Conservation (phyloP, 148 eudicot genomes). For the Silene conica region DNA sequence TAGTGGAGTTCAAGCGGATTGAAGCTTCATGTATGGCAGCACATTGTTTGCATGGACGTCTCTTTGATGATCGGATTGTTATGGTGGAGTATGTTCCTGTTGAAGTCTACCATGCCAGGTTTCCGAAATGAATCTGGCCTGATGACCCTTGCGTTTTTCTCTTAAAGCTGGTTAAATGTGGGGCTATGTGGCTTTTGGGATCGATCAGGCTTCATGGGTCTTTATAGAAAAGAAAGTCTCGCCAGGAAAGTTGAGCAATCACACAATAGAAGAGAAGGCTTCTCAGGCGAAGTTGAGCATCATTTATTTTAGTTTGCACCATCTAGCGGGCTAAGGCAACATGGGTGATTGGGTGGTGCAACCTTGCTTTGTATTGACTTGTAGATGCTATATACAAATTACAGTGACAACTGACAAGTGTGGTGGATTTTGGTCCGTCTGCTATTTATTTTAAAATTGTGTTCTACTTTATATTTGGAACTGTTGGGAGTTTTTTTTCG, state of each 20-base stretch:
- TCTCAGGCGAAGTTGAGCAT: neutral
- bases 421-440: neutral
- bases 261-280: no score
- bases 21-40: constrained; percentile 91
- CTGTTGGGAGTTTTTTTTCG: neutral
- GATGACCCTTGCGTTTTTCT: neutral
- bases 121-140: constrained; percentile 29
- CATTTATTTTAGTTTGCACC: neutral
- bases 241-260: no score
- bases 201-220: neutral
- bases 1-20: constrained; percentile 70
- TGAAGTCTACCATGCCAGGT: constrained; percentile 46
- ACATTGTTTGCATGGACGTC: constrained; percentile 79
- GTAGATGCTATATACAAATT: constrained; percentile 2
- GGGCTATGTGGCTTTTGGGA: neutral
- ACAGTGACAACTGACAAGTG: neutral
- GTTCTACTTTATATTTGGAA: neutral
- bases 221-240: no score
- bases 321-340: neutral
- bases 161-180: neutral
- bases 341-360: neutral
- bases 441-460: neutral
- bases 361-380: constrained; percentile 5
- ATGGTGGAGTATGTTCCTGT: constrained; percentile 52
- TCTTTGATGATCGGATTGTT: constrained; percentile 59